Percentiles rank a stretch among this genome's conserved stretches.
Evolutionary conservation across 306 rosid species (phyloP).

Genomic region (Cicer arietinum): DNA sequence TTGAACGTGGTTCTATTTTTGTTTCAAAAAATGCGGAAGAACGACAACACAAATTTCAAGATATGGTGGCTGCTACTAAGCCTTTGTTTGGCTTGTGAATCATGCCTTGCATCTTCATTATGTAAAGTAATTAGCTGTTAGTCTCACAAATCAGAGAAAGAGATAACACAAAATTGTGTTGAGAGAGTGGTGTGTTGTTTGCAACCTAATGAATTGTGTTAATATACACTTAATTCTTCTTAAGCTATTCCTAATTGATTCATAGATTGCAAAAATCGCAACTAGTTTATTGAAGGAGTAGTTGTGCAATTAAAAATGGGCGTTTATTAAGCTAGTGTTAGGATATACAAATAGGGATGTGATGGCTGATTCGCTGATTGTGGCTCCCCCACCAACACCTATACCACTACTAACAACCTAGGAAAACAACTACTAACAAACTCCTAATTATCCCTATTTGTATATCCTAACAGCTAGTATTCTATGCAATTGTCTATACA

Average conservation of each 20-base stretch:
- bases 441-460: too few species aligned
- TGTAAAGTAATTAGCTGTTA: conserved; percentile 29
- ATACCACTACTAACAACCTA: too few species aligned
- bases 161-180: neutral
- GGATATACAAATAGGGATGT: too few species aligned
- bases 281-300: conserved; percentile 11
- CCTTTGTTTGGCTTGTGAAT: conserved; percentile 8
- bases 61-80: conserved; percentile 15
- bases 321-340: conserved; percentile 22
- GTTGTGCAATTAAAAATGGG: conserved; percentile 26
- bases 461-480: conserved; percentile 16
- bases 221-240: conserved; percentile 10
- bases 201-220: conserved; percentile 27
- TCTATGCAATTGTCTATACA: conserved; percentile 48
- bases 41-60: conserved; percentile 23
- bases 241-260: conserved; percentile 39
- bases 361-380: too few species aligned
- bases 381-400: too few species aligned
- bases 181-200: conserved; percentile 12
- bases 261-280: conserved; percentile 18
- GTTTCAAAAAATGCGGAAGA: conserved; percentile 14
- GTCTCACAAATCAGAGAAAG: conserved; percentile 16
- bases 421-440: too few species aligned
- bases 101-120: conserved; percentile 4
- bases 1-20: neutral